Conservation (phyloP, 2,329 filamentous ascomycete genomes). For the Penicillium sp. region DNA sequence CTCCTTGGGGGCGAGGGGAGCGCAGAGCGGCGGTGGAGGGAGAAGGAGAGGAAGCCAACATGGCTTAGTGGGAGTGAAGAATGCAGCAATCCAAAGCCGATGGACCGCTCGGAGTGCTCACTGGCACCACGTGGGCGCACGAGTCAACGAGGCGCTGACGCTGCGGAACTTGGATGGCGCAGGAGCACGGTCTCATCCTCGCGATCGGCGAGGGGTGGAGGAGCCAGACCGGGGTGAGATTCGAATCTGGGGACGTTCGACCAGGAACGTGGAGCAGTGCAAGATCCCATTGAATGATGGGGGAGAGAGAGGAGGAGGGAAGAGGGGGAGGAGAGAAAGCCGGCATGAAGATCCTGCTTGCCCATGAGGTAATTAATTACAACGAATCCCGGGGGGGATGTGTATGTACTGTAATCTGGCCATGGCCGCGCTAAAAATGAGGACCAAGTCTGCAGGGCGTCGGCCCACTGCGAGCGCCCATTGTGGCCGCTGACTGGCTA, state of each 20-base stretch:
- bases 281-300: neutral
- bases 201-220: constrained; percentile 10
- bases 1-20: constrained; percentile 23
- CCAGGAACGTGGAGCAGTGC: neutral
- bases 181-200: constrained; percentile 33
- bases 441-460: no score
- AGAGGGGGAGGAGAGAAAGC: neutral
- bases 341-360: constrained; percentile 12
- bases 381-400: neutral
- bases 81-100: constrained; percentile 18
- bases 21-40: constrained; percentile 40
- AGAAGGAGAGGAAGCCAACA: constrained; percentile 45
- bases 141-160: constrained; percentile 32
- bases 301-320: neutral
- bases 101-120: constrained; percentile 25
- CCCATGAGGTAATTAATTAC: constrained; percentile 19
- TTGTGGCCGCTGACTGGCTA: no score
- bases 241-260: constrained; percentile 6
- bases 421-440: neutral
- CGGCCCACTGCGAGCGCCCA: no score
- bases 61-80: constrained; percentile 20
- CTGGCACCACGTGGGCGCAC: constrained; percentile 39
- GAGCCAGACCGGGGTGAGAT: constrained; percentile 3
- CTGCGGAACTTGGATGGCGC: constrained; percentile 32
- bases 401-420: neutral